phyloP scores from a whole-genome alignment of 495 filamentous ascomycete species.

The Trichoderma asperelloides region DNA sequence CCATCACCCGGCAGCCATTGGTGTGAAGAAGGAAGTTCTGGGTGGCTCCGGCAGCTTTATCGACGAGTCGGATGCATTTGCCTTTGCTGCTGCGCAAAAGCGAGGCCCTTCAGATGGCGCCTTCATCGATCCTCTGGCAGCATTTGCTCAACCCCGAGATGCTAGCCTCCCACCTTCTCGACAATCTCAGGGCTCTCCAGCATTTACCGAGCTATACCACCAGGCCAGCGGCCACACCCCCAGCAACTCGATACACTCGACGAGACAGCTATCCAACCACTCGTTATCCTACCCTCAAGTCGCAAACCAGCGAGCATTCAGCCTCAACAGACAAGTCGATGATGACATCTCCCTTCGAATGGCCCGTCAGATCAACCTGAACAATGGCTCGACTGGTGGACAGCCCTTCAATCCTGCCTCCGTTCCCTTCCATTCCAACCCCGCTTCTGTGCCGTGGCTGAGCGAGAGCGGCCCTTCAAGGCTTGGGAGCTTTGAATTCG shows the following conservation, averaged over 20 bases:
- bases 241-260: background rate
- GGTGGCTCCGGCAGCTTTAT: background rate
- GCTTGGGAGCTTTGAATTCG: background rate
- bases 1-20: background rate
- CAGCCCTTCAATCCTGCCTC: background rate
- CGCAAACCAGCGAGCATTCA: background rate
- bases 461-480: background rate
- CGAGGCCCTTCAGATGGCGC: background rate
- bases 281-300: background rate
- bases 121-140: background rate
- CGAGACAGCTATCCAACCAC: background rate
- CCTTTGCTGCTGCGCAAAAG: background rate
- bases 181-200: constrained; percentile 8
- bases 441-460: background rate
- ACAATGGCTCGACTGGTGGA: background rate
- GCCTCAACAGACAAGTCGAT: constrained; percentile 1
- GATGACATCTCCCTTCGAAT: background rate
- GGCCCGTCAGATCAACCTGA: constrained; percentile 1
- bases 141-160: constrained; percentile 7
- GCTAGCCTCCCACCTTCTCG: background rate
- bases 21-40: background rate
- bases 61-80: background rate
- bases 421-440: background rate
- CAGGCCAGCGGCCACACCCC: background rate
- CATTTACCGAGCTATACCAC: background rate